A percentile compares a stretch with the other conserved stretches of the same genome.
Conservation (phyloP, 2,329 filamentous ascomycete species). For the Drechslerella coelobrocha region DNA sequence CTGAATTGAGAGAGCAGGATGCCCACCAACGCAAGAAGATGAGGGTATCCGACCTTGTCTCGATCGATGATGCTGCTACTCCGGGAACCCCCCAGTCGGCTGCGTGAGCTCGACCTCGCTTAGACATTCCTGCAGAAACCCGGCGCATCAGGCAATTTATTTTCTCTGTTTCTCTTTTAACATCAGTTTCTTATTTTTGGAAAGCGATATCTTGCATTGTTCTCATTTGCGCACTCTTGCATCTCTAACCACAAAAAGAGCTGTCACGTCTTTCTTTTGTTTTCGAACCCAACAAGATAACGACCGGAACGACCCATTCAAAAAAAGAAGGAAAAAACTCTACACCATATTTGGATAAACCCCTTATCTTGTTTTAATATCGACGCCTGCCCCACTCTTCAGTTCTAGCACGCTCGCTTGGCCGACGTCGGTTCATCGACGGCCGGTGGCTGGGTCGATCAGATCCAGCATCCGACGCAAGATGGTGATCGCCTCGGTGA, state of each 20-base stretch:
- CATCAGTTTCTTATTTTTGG: conserved; percentile 20
- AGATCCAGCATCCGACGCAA: neutral
- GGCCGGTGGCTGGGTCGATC: neutral
- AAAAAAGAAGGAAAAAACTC: conserved; percentile 42
- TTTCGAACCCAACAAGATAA: conserved; percentile 34
- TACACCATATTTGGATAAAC: conserved; percentile 44
- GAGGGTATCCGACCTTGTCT: conserved; percentile 54
- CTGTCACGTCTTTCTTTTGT: conserved; percentile 50
- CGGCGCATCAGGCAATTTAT: conserved; percentile 2
- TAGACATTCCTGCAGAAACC: conserved; percentile 19
- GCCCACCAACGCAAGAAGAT: conserved; percentile 54
- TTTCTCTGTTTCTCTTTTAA: conserved; percentile 17
- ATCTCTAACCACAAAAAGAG: conserved; percentile 17
- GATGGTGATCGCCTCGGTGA: conserved; percentile 14
- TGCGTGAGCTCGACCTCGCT: conserved; percentile 41
- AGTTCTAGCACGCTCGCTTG: conserved; percentile 27
- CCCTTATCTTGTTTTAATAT: conserved; percentile 50
- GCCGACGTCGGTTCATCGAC: neutral
- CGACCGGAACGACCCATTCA: conserved; percentile 47
- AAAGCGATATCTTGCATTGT: conserved; percentile 41
- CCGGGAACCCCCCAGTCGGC: conserved; percentile 46
- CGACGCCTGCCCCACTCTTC: conserved; percentile 30
- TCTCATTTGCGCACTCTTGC: conserved; percentile 28
- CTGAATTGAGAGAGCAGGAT: conserved; percentile 55
- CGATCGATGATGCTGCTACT: conserved; percentile 48